Base-by-base conservation (phyloP, 306 rosid species). In the Fragaria iinumae region DNA sequence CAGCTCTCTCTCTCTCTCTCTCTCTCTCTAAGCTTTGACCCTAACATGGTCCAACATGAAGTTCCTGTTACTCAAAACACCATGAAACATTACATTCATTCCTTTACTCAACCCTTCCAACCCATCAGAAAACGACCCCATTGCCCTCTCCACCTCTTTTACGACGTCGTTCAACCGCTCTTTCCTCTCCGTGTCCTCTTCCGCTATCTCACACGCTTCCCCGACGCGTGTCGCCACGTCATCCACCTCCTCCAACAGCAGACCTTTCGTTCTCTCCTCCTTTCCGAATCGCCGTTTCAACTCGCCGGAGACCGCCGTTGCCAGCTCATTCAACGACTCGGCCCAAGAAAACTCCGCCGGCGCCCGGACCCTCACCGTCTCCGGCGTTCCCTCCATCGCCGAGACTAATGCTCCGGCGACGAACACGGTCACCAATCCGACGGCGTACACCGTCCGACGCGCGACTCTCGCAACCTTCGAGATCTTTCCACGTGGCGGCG, bases 21-120 rank as follows among this genome's bases (percentile, higher is more conserved):
- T 34, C 5, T 64, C 45, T 32, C 44, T 36, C 44, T 66, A 66
- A 66, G 48, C 45, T 38, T 27, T 44, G n/a, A 44, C 45, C n/a
- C 59, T 45, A 6, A 62, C 59, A 20, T 74, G 34, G 45, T 74
- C 60, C 78, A 34, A 29, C 71, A 62, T 45, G 10, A 29, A 18
- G 32, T 45, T 60, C 44, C 59, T 74, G 77, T 74, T 62, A 12
- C 70, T 20, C 78, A 74, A 74, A 74, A 74, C 60, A 45, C 59
- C 60, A 60, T 74, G 41, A 25, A 60, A 74, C 34, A 60, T 11
- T 36, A 18, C 34, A 17, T 60, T 74, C 44, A 74, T 44, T 6
- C 70, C 32, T 17, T 44, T 18, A 74, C 77, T 44, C 77, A 74
- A 74, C 78, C 20, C 43, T 8, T 74, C 70, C 70, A 45, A 45